Evolutionary conservation across 2,329 filamentous ascomycete species (phyloP), one percentile per base, ranked within the genome.

Genomic region (Stemphylium lycopersici): DNA sequence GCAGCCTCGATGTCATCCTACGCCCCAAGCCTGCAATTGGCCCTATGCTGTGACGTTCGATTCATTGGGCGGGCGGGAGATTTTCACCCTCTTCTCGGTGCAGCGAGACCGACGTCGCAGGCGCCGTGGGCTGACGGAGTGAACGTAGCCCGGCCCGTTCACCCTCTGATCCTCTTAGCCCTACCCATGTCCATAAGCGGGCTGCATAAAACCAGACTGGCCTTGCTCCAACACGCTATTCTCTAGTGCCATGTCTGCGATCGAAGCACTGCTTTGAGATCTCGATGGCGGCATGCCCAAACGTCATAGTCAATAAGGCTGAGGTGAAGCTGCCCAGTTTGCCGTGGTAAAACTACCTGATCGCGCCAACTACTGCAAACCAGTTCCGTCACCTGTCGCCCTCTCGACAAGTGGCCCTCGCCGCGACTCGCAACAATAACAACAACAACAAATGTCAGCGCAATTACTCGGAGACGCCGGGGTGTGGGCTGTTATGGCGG

Each of bases 231-330:
- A 59, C 62, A 57, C 59, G 55, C 63, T 59, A 40, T 58, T 58
- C 20, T 55, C 53, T 67, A 63, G 62, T 63, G 52, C 51, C 55
- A 24, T 62, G 54, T 53, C 64, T 55, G 58, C 50, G 64, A 71
- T 72, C 70, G 68, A 67, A 50, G 54, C 62, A 58, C 60, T 55
- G 56, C 64, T 57, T 56, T 59, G 48, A 22, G 57, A 70, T 73
- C 67, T 55, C 63, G 60, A 71, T 71, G 59, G 50, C 61, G 54
- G 63, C 46, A 57, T 54, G 34, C 32, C 43, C 48, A 50, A 61
- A 72, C 71, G 71, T 74, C 71, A 74, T 72, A 60, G 54, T 32
- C 63, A 62, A 64, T 55, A 63, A 62, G 54, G 44, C 57, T 66
- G 56, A 57, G 42, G 55, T 56, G 55, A n/a, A 47, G 47, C 49